Evolutionary conservation across 2,329 filamentous ascomycete genomes (phyloP).

Genomic region (Colletotrichum sp.): DNA sequence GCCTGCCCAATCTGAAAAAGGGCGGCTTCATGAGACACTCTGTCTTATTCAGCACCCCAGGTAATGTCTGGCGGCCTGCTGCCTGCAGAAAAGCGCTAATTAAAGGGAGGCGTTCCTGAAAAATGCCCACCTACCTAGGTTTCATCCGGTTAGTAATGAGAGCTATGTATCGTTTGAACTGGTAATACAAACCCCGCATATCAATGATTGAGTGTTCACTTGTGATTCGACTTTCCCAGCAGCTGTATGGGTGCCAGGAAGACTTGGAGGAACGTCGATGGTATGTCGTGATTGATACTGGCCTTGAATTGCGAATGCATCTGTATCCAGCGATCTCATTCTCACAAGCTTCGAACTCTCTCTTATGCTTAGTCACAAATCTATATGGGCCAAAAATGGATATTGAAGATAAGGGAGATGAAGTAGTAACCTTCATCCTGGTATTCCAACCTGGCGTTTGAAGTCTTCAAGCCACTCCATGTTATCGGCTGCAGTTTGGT

Average conservation of each 20-base stretch:
- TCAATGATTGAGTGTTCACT: neutral
- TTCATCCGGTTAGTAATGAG: neutral
- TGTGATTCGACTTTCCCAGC: neutral
- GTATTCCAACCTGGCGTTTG: conserved; percentile 64
- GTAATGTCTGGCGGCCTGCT: neutral
- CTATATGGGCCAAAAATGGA: neutral
- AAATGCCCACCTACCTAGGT: neutral
- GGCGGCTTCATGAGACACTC: neutral
- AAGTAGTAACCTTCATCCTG: neutral
- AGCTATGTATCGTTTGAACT: neutral
- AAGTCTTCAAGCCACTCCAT: conserved; percentile 68
- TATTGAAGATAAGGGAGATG: neutral
- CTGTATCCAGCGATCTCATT: neutral
- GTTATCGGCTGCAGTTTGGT: conserved; percentile 68
- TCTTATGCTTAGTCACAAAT: neutral
- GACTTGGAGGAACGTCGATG: neutral
- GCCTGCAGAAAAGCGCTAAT: neutral
- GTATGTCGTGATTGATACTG: neutral
- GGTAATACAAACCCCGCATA: neutral
- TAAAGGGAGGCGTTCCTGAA: neutral
- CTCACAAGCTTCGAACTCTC: neutral
- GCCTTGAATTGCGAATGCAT: neutral
- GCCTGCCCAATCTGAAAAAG: neutral
- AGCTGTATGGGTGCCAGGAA: neutral
- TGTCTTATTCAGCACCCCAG: neutral